Evolutionary conservation across 2,329 filamentous ascomycete species (phyloP).

Genomic region (Penicillium sp.): DNA sequence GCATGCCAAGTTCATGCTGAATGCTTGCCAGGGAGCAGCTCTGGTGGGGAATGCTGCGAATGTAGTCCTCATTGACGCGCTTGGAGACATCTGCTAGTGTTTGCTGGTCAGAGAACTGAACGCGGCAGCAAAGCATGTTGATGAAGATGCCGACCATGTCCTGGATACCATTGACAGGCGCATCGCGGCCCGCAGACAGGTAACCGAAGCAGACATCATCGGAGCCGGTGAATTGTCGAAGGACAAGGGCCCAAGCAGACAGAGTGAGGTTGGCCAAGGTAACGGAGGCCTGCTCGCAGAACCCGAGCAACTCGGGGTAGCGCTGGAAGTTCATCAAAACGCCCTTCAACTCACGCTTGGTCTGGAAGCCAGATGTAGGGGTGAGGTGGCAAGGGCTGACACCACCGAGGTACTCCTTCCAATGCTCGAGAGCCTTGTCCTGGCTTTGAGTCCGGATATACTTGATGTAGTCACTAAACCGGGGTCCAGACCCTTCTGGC

Average conservation of each 20-base stretch:
- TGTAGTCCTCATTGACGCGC: conserved; percentile 45
- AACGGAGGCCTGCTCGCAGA: conserved; percentile 29
- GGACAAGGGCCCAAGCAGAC: conserved; percentile 38
- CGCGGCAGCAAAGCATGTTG: conserved; percentile 52
- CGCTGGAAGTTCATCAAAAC: conserved; percentile 28
- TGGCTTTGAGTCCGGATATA: conserved; percentile 28
- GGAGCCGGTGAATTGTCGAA: conserved; percentile 29
- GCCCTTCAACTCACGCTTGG: conserved; percentile 22
- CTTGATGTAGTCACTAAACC: conserved; percentile 38
- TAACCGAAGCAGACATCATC: conserved; percentile 43
- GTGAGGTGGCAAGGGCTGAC: conserved; percentile 32
- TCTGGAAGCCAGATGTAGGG: conserved; percentile 4
- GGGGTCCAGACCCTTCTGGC: conserved; percentile 25
- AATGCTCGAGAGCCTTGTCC: conserved; percentile 29
- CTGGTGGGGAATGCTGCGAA: conserved; percentile 47
- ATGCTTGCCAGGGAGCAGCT: conserved; percentile 48
- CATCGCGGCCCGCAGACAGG: conserved; percentile 41
- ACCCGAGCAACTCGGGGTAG: conserved; percentile 28
- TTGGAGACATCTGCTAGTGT: conserved; percentile 40
- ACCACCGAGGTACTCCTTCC: conserved; percentile 34
- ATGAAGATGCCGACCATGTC: conserved; percentile 49
- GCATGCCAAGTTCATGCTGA: conserved; percentile 39
- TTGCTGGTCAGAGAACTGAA: conserved; percentile 35
- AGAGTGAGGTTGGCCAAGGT: conserved; percentile 38
- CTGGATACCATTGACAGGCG: conserved; percentile 44